phyloP scores from a whole-genome alignment of 805 yeast genomes.

The Wickerhamomyces chaumierensis region DNA sequence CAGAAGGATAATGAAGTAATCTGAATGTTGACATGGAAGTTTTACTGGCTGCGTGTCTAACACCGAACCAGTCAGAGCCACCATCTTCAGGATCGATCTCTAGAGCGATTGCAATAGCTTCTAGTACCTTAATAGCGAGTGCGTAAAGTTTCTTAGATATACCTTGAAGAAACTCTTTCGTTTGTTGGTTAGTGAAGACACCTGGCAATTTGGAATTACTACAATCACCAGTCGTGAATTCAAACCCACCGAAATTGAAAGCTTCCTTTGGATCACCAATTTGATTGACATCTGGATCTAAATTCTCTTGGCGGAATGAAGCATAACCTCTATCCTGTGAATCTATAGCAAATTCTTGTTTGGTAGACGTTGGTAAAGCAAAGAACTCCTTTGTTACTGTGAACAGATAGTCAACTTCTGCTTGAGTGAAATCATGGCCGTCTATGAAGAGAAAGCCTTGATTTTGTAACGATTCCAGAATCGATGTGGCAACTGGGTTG shows the following conservation, averaged over 20 bases:
- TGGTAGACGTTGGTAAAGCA: constrained; percentile 35
- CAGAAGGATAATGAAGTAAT: constrained; percentile 58
- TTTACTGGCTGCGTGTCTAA: constrained; percentile 41
- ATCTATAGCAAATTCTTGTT: constrained; percentile 37
- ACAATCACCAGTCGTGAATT: constrained; percentile 36
- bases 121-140: constrained; percentile 38
- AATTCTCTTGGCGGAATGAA: constrained; percentile 38
- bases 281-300: constrained; percentile 17
- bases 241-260: constrained; percentile 50
- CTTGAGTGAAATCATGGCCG: constrained; percentile 50
- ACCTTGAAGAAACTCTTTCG: constrained; percentile 29
- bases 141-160: constrained; percentile 35
- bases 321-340: constrained; percentile 53
- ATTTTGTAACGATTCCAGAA: constrained; percentile 46
- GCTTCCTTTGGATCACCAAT: constrained; percentile 59
- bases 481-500: constrained; percentile 35
- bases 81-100: constrained; percentile 44
- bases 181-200: constrained; percentile 32
- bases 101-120: constrained; percentile 50
- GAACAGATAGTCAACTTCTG: constrained; percentile 42
- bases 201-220: constrained; percentile 36
- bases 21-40: constrained; percentile 57
- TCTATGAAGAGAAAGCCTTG: constrained; percentile 59
- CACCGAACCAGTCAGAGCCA: constrained; percentile 49
- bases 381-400: constrained; percentile 39